Percentiles rank a stretch among this genome's conserved stretches.
These are phyloP conservation scores for Amanita jacksonii DNA, from an alignment of 768 basidiomycete species.

Conservation along the genomic window DNA sequence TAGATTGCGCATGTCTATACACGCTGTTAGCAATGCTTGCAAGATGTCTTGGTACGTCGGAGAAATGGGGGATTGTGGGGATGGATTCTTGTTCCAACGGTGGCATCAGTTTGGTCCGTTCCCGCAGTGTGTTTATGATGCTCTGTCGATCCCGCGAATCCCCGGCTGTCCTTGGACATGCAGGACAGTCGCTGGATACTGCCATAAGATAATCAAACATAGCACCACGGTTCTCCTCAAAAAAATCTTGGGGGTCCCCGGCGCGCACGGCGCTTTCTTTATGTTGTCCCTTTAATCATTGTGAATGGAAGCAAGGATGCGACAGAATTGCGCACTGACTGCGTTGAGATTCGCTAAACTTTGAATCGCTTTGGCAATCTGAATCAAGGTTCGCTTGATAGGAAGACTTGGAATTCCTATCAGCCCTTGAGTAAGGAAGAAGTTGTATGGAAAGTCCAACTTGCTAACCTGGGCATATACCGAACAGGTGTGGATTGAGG, in stretches of 20 bases:
- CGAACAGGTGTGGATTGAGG: constrained; percentile 79
- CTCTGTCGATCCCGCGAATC: constrained; percentile 43
- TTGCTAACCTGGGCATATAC: constrained; percentile 57
- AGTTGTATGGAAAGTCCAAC: not conserved
- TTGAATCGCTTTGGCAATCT: constrained; percentile 85
- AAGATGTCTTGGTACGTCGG: constrained; percentile 73
- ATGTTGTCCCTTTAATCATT: constrained; percentile 34
- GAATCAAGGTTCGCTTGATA: constrained; percentile 71
- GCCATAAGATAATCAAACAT: constrained; percentile 76
- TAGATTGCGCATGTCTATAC: constrained; percentile 49
- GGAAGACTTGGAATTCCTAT: constrained; percentile 56
- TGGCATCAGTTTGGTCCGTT: constrained; percentile 46
- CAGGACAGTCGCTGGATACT: constrained; percentile 39
- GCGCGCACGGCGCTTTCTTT: constrained; percentile 77
- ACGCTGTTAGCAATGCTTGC: constrained; percentile 69
- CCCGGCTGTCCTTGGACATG: constrained; percentile 19
- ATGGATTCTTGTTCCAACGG: constrained; percentile 60
- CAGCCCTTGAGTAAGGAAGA: constrained; percentile 9
- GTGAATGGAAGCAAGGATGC: not conserved
- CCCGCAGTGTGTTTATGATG: constrained; percentile 45
- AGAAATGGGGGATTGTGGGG: constrained; percentile 59
- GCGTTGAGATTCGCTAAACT: constrained; percentile 80
- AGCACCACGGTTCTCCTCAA: constrained; percentile 47
- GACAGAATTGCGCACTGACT: constrained; percentile 28
- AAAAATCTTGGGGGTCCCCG: constrained; percentile 57